Percentiles rank a stretch among this genome's conserved stretches.
phyloP scores from a whole-genome alignment of 441 rosid species.

The Capsella rubella region DNA sequence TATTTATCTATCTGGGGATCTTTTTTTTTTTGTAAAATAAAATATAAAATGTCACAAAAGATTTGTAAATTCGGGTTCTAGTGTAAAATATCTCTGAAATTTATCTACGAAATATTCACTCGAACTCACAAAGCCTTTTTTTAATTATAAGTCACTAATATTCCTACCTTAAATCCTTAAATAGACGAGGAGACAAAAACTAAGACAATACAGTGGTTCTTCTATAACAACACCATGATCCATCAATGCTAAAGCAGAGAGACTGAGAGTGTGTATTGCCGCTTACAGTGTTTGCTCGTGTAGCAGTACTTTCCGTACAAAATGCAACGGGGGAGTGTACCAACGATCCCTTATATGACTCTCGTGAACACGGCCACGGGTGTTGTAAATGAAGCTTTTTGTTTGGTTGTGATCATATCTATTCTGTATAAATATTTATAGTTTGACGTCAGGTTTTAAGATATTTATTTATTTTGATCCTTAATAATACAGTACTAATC shows the following conservation, averaged over 20 bases:
- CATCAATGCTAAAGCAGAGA: constrained; percentile 11
- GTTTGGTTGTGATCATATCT: not conserved
- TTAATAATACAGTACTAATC: too few relatives aligned
- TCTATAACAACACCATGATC: not conserved
- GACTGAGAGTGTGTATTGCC: not conserved
- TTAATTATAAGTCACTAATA: not conserved
- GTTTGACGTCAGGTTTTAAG: too few relatives aligned
- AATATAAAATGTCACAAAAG: not conserved
- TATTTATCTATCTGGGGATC: not conserved
- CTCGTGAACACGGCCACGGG: not conserved
- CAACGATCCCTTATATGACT: not conserved
- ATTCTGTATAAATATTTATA: too few relatives aligned
- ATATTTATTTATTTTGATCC: too few relatives aligned
- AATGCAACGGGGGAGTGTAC: not conserved
- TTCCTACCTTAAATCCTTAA: constrained; percentile 1
- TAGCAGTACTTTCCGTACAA: constrained; percentile 18
- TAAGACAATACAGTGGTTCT: constrained; percentile 2
- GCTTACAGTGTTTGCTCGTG: not conserved
- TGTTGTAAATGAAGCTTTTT: not conserved
- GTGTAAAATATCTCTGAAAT: not conserved
- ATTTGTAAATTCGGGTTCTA: not conserved
- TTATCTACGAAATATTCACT: not conserved
- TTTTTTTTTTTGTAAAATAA: not conserved
- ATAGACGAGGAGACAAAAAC: not conserved
- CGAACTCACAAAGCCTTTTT: not conserved